Evolutionary conservation across 2,329 filamentous ascomycete species (phyloP).

Genomic region (Exophiala calicioides): DNA sequence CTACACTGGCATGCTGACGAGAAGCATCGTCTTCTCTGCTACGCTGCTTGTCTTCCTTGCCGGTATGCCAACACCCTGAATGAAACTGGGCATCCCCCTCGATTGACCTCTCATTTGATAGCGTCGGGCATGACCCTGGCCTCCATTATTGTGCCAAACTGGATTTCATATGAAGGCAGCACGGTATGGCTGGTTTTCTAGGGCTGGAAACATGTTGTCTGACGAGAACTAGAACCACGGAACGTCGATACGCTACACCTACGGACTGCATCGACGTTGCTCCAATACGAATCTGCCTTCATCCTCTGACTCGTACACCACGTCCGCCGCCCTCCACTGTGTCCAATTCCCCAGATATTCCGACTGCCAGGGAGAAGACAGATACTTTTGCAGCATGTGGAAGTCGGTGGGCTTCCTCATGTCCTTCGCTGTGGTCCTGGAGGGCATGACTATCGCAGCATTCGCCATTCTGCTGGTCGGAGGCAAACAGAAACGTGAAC

Average conservation of each 20-base stretch:
- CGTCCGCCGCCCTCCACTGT: constrained; percentile 55
- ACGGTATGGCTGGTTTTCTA: constrained; percentile 36
- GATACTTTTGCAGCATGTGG: constrained; percentile 91
- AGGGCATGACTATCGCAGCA: constrained; percentile 76
- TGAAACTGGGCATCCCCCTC: too few relatives aligned
- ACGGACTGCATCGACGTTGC: constrained; percentile 81
- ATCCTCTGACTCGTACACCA: constrained; percentile 56
- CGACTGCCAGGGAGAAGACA: constrained; percentile 67
- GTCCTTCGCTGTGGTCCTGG: constrained; percentile 77
- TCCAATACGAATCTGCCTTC: constrained; percentile 28
- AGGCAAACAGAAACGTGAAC: constrained; percentile 75
- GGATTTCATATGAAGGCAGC: constrained; percentile 50
- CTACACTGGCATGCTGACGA: constrained; percentile 51
- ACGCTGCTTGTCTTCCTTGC: constrained; percentile 48
- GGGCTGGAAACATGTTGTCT: neutral
- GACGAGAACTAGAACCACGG: constrained; percentile 34
- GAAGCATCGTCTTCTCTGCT: constrained; percentile 49
- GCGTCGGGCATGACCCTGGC: constrained; percentile 48
- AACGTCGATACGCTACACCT: constrained; percentile 61
- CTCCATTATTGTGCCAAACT: constrained; percentile 50
- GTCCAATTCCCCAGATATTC: constrained; percentile 65
- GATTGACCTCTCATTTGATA: constrained; percentile 27
- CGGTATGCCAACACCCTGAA: too few relatives aligned
- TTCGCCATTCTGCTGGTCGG: constrained; percentile 77
- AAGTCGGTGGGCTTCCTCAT: constrained; percentile 83